Evolutionary conservation across 768 basidiomycete species (phyloP).

Genomic region (Lactarius pseudohatsudake): DNA sequence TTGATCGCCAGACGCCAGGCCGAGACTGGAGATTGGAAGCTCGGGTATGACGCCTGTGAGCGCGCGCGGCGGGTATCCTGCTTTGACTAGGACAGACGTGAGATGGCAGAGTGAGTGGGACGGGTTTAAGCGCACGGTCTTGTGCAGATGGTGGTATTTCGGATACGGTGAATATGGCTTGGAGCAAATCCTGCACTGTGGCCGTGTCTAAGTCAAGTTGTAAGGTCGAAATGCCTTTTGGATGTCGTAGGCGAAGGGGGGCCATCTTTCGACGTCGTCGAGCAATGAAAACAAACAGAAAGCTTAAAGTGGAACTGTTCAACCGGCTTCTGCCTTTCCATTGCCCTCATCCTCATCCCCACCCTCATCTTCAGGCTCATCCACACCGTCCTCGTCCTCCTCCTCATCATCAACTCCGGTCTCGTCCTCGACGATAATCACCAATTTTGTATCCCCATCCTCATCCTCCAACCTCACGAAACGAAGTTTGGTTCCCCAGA

Average conservation of each 20-base stretch:
- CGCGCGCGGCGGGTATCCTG: constrained; percentile 80
- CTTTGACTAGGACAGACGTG: constrained; percentile 52
- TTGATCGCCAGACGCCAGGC: constrained; percentile 78
- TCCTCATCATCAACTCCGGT: constrained; percentile 23
- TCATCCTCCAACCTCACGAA: constrained; percentile 5
- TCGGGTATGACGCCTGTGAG: constrained; percentile 67
- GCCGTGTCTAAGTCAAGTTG: constrained; percentile 59
- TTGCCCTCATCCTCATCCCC: background rate
- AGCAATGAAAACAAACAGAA: background rate
- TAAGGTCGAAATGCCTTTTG: constrained; percentile 78
- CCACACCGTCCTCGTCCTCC: background rate
- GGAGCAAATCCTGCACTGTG: constrained; percentile 74
- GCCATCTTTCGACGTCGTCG: constrained; percentile 47
- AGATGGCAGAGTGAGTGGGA: constrained; percentile 1
- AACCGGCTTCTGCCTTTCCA: background rate
- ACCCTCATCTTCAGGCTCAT: background rate
- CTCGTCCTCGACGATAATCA: constrained; percentile 14
- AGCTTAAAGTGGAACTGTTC: background rate
- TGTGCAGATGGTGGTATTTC: constrained; percentile 77
- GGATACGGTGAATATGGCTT: constrained; percentile 62
- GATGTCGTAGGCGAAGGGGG: constrained; percentile 77
- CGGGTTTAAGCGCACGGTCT: constrained; percentile 54
- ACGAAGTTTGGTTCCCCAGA: constrained; percentile 19
- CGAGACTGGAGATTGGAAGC: constrained; percentile 73
- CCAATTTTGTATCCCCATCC: constrained; percentile 15